Conservation (phyloP, 768 basidiomycete genomes). For the Suillus occidentalis region DNA sequence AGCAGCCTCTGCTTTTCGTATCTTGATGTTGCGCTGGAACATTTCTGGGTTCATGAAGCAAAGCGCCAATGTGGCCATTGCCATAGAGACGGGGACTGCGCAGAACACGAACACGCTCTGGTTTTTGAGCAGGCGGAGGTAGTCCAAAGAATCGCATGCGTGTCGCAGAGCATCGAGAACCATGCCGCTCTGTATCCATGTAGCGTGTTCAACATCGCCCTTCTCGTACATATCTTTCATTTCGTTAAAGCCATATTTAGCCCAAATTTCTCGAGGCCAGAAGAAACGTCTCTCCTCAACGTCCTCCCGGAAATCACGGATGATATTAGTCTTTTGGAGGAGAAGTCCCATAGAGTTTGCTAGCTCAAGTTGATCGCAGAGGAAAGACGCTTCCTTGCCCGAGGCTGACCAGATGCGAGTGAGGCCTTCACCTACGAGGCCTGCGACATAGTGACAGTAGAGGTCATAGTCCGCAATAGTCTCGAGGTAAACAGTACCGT, state of each 20-base stretch:
- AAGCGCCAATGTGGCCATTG: constrained; percentile 86
- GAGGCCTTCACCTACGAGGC: constrained; percentile 94
- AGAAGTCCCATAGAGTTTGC: constrained; percentile 94
- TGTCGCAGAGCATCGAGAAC: constrained; percentile 85
- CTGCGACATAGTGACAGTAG: constrained; percentile 98
- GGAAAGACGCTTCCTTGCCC: constrained; percentile 72
- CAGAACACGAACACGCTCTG: constrained; percentile 96
- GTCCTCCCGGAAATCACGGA: constrained; percentile 93
- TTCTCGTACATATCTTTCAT: constrained; percentile 66
- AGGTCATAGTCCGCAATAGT: constrained; percentile 88
- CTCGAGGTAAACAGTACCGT: constrained; percentile 67
- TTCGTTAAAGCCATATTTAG: constrained; percentile 68
- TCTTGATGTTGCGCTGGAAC: constrained; percentile 90
- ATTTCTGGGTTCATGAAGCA: constrained; percentile 93
- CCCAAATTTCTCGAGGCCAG: constrained; percentile 96
- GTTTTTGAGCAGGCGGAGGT: constrained; percentile 81
- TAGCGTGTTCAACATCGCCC: constrained; percentile 60
- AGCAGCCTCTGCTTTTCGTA: constrained; percentile 89
- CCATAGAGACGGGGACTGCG: constrained; percentile 93
- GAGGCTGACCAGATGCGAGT: constrained; percentile 87
- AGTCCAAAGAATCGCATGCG: constrained; percentile 83
- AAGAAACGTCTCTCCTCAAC: constrained; percentile 81
- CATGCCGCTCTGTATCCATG: constrained; percentile 88
- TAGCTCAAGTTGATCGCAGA: constrained; percentile 81
- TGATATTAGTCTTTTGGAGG: constrained; percentile 98